Evolutionary conservation across 2,329 filamentous ascomycete species (phyloP), one percentile per base, ranked within the genome.

Genomic region (Hypoxylon sp.): DNA sequence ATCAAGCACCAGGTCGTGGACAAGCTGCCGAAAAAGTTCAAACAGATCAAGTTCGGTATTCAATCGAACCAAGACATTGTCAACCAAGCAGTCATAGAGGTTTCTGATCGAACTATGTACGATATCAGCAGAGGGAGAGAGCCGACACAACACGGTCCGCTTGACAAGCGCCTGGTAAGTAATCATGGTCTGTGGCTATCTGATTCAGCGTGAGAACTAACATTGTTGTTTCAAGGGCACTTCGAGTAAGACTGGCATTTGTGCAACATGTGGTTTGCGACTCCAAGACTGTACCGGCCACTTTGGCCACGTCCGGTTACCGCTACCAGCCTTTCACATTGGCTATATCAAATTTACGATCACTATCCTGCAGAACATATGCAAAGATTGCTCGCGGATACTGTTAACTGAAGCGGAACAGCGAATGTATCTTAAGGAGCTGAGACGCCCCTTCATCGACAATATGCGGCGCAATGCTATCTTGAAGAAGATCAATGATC

Each of bases 291-390:
- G 96, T 80, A 96, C 94, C 74, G 96, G 96, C 11, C 96, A 99
- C 80, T 99, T 98, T 77, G 96, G 96, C 51, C 92, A 98, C 81
- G 92, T 99, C 75, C 90, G 93, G 76, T 88, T 99, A 13, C 93
- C 95, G 1, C 85, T 99, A 57, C 96, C 96, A 3, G 94, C 92
- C 47, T 98, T 98, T 77, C 96, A 99, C 78, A 94, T 98, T 72
- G 96, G 96, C 39, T 99, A 98, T 78, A 88, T 99, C 75, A 96
- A 94, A 78, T 94, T 97, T 79, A 94, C 96, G 71, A 95, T 97
- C 78, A 91, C 91, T 48, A 94, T 97, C 62, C 86, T 99, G 24
- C 94, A 98, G 79, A 92, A 96, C 76, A 97, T 99, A 72, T 99
- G 96, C 90, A 99, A 97, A 84, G 90, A 94, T 77, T 99, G 96